Base-by-base conservation (phyloP, 2,329 filamentous ascomycete species). In the Cladosporium sp. region DNA sequence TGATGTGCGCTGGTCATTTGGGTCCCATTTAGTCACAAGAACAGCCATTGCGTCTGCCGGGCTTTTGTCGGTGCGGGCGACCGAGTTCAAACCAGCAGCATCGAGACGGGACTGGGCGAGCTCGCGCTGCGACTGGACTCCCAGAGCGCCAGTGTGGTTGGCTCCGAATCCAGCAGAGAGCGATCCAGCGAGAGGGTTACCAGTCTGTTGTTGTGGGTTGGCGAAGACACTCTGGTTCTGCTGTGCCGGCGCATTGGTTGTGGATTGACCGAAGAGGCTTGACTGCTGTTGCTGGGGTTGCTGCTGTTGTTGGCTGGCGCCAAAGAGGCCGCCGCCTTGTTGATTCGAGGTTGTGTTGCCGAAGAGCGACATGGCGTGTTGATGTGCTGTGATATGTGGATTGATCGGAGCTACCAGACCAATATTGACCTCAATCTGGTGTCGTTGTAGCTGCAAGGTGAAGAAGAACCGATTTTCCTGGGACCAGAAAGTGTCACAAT, bases 21-120 rank as follows among this genome's bases (percentile, higher is more conserved):
- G 86, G 61, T 89, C 81, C 90, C 90, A 94, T 75, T 92, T 92
- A 61, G 84, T 79, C 55, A 84, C 78, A 40, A 94, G 81, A 25
- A 85, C 79, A 61, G 82, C 79, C 72, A 92, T 89, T 72, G 93
- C 89, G 59, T 92, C 87, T 19, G 85, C 80, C 45, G 92, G 83
- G 50, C 86, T 84, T 72, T 91, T 91, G 70, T 92, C 87, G 85
- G 59, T 61, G 51, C 58, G 64, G 37, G 56, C 55, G 5, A 67
- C 62, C 3, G 62, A 63, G 17, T 63, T 59, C 47, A 64, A 38
- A 47, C 63, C 61, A 49, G 50, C 60, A 20, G 60, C 43, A 1
- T 39, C 47, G 15, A 66, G 60, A 37, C 61, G 61, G 34, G 56
- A 56, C 42, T 57, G 60, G 42, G 62, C 62, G 51, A 67, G 64